Evolutionary conservation across 164 flowering plant species (phyloP), one percentile per base, ranked within the genome.

Genomic region (Annona squamosa): DNA sequence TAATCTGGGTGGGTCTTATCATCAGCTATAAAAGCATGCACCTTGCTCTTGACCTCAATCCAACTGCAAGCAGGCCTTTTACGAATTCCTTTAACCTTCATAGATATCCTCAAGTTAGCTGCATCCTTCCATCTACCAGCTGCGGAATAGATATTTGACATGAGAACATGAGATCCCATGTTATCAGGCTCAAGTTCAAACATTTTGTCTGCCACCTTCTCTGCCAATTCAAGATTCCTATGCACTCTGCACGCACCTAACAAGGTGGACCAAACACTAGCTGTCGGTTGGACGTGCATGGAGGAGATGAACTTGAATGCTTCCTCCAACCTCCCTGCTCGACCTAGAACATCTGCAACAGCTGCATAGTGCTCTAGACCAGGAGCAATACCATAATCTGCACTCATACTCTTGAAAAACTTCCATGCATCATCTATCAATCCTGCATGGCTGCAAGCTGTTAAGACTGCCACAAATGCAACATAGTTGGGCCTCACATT

Each of bases 361-460:
- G 97, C 89, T 59, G 97, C 92, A 79, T 90, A 88, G 78, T 94
- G 98, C 76, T 94, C 97, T 72, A 92, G 62, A 17, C 87, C 87
- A 0, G 97, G 98, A 77, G 82, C 56, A 77, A 94, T 86, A 2
- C 82, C 87, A 73, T 84, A 90, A 18, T 83, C 78, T 41, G 73
- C 71, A 12, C 68, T 82, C 95, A 94, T 91, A 43, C 81, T 78
- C 17, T 80, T 78, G 75, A 92, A 91, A 81, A 85, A 83, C 56
- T 72, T 80, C 87, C 81, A 79, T 65, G 88, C 95, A 86, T 88
- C 85, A 76, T 92, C 90, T 56, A 85, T 78, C 79, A 92, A 78
- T 46, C 97, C 97, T 63, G 85, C 86, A 83, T 94, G 99, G 75
- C 97, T 94, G 66, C 97, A 92, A 64, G 97, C 97, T 64, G 97